Percentiles rank a stretch among this genome's conserved stretches.
phyloP scores from a whole-genome alignment of 345 rosid genomes.

The Heritiera fomes region DNA sequence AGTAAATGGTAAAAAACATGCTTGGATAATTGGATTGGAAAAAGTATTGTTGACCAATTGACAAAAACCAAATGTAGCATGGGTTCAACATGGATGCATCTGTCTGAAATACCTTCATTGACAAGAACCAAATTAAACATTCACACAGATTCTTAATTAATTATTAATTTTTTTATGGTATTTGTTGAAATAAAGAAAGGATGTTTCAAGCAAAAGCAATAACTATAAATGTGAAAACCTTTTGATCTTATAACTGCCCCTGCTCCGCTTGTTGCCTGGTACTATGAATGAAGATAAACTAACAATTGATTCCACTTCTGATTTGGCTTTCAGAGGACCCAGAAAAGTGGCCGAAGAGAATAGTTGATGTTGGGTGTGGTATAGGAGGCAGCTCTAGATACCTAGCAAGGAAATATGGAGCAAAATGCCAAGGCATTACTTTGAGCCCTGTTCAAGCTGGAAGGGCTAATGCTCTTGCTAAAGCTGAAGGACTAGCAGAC shows the following conservation, averaged over 20 bases:
- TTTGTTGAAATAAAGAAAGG: not conserved
- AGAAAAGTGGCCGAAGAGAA: conserved; percentile 47
- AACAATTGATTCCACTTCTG: not conserved
- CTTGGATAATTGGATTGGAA: too few relatives aligned
- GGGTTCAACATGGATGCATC: not conserved
- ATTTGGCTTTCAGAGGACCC: conserved; percentile 35
- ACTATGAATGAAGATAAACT: not conserved
- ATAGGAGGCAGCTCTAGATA: conserved; percentile 95
- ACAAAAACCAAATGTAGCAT: not conserved
- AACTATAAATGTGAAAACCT: not conserved
- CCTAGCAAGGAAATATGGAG: conserved; percentile 66
- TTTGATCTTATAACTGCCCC: not conserved
- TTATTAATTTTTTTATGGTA: not conserved
- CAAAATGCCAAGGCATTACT: conserved; percentile 69
- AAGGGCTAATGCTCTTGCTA: conserved; percentile 75
- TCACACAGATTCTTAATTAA: not conserved
- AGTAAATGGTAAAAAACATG: too few relatives aligned
- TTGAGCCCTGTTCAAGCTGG: conserved; percentile 83
- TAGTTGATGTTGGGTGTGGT: conserved; percentile 96
- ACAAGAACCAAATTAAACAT: too few relatives aligned
- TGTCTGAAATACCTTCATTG: not conserved
- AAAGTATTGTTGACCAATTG: not conserved
- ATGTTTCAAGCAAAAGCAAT: not conserved
- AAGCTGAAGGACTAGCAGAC: conserved; percentile 60
- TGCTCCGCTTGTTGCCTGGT: not conserved